Evolutionary conservation across 2,329 filamentous ascomycete species (phyloP).

Genomic region (Calonectria crousiana): DNA sequence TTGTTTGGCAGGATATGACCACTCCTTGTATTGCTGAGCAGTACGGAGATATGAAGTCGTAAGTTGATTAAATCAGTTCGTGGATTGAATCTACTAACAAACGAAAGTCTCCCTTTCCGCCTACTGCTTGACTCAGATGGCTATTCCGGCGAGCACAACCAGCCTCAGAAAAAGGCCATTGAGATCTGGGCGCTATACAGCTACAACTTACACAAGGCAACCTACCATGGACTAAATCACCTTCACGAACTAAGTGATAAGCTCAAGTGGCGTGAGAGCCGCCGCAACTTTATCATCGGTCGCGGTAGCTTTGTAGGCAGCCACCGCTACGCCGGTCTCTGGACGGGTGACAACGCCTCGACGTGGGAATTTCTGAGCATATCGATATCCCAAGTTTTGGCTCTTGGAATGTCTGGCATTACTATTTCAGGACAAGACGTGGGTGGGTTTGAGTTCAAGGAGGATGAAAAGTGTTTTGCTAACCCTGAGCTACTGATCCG

Average conservation of each 20-base stretch:
- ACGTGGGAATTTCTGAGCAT: conserved; percentile 18
- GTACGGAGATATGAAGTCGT: conserved; percentile 17
- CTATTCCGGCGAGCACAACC: background rate
- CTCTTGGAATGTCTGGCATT: background rate
- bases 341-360: conserved; percentile 15
- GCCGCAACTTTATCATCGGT: conserved; percentile 16
- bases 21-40: background rate
- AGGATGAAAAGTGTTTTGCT: background rate
- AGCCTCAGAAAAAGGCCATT: conserved; percentile 10
- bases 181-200: conserved; percentile 11
- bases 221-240: conserved; percentile 9
- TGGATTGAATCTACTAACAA: background rate
- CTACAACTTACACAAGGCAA: conserved; percentile 16
- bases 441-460: conserved; percentile 1
- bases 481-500: conserved; percentile 9
- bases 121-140: conserved; percentile 6
- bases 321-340: conserved; percentile 9
- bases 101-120: background rate
- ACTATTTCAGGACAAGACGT: conserved; percentile 10
- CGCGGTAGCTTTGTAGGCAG: conserved; percentile 17
- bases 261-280: conserved; percentile 11
- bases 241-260: background rate
- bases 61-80: background rate
- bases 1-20: conserved; percentile 17
- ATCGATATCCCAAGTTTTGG: background rate